Evolutionary conservation across 805 yeast species (phyloP).

Genomic region (Candida xiaguanensis): DNA sequence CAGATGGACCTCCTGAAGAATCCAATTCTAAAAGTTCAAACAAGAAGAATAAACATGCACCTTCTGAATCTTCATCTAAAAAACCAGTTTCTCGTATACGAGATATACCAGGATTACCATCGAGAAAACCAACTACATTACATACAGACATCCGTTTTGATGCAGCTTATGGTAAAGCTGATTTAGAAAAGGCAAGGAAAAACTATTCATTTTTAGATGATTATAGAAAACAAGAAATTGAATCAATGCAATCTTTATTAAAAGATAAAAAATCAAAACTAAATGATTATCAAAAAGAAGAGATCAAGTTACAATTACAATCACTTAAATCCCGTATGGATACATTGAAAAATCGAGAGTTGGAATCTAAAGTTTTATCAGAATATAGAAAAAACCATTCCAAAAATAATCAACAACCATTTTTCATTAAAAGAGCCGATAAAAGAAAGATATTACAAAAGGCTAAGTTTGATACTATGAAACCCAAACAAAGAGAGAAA

Average conservation of each 20-base stretch:
- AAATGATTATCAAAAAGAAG: conserved; percentile 44
- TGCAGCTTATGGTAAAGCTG: conserved; percentile 82
- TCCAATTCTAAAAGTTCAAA: conserved; percentile 9
- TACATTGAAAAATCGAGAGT: conserved; percentile 66
- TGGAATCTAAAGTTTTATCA: conserved; percentile 61
- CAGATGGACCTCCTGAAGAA: conserved; percentile 10
- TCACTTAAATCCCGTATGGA: conserved; percentile 67
- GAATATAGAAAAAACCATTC: conserved; percentile 53
- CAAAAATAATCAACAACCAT: conserved; percentile 46
- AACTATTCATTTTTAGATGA: conserved; percentile 85
- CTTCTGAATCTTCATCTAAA: conserved; percentile 74
- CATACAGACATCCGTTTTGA: conserved; percentile 88
- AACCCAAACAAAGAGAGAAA: conserved; percentile 67
- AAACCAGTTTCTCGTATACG: conserved; percentile 66
- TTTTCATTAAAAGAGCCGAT: conserved; percentile 65
- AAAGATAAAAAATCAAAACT: conserved; percentile 50
- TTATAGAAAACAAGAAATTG: conserved; percentile 73
- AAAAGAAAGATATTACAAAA: conserved; percentile 70
- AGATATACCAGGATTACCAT: conserved; percentile 65
- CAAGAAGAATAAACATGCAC: conserved; percentile 77
- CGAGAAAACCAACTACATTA: conserved; percentile 37
- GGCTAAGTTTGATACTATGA: conserved; percentile 75
- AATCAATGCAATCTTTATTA: conserved; percentile 52
- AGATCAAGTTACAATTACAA: conserved; percentile 54
- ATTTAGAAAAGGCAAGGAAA: conserved; percentile 59